Percentiles rank a stretch among this genome's conserved stretches.
phyloP scores from a whole-genome alignment of 106 monocot genomes.

The Phalaenopsis equestris region DNA sequence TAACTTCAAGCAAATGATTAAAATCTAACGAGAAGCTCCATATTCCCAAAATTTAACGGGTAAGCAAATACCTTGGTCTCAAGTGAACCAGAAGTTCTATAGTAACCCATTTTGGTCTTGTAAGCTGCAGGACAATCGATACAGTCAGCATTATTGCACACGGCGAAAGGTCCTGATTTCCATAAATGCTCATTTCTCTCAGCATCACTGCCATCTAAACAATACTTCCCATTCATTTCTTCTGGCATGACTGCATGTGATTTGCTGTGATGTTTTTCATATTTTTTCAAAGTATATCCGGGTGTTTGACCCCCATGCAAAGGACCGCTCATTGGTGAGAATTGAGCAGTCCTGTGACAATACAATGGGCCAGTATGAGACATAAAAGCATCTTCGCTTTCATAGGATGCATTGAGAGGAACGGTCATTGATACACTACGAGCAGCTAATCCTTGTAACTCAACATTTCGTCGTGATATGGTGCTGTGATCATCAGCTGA shows the following conservation, averaged over 20 bases:
- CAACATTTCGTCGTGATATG: constrained; percentile 16
- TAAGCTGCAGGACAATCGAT: constrained; percentile 36
- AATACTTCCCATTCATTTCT: constrained; percentile 14
- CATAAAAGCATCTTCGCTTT: constrained; percentile 25
- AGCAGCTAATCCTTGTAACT: constrained; percentile 21
- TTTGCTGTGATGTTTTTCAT: constrained; percentile 2
- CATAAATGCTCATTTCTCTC: constrained; percentile 33
- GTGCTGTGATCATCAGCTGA: constrained; percentile 27
- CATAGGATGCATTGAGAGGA: constrained; percentile 19
- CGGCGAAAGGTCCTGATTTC: constrained; percentile 44
- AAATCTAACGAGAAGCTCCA: background rate
- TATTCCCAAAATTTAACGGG: background rate
- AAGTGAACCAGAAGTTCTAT: constrained; percentile 12
- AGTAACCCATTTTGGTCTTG: constrained; percentile 24
- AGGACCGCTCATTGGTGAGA: constrained; percentile 20
- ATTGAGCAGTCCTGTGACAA: constrained; percentile 13
- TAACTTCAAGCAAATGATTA: background rate
- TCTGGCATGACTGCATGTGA: constrained; percentile 26
- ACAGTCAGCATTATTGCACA: constrained; percentile 51
- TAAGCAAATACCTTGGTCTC: constrained; percentile 27
- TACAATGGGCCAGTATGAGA: constrained; percentile 40
- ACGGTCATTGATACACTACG: constrained; percentile 42
- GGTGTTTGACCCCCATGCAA: constrained; percentile 3
- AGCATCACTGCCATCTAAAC: background rate
- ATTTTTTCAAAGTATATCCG: background rate